Base-by-base conservation (phyloP, 2,329 filamentous ascomycete species). In the Ceratocystis alfenasii region DNA sequence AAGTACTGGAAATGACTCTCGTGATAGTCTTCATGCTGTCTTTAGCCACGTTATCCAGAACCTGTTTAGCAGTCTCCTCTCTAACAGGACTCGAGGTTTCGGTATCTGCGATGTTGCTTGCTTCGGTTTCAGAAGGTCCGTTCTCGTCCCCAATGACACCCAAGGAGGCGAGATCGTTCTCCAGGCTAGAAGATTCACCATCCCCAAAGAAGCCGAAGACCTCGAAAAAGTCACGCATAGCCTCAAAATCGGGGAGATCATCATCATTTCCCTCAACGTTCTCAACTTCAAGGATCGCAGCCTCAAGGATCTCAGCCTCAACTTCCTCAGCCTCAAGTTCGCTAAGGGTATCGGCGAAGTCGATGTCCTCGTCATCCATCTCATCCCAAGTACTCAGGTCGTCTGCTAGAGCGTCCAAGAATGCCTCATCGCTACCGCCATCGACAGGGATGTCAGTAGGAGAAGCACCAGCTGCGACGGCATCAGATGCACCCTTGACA, bases 401-500 rank as follows among this genome's bases (percentile, higher is more conserved):
- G 36, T 41, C 36, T 41, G 4, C 36, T 10, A 12, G 36, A 4
- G 36, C 36, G 3, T 41, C 36, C 36, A 41, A 12, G 36, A 41
- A 41, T 12, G 36, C 1, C 3, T 41, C 36, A 41, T 41, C 10
- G 36, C 36, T 41, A 41, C 36, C 36, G 36, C 1, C 36, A 41
- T 41, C 2, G 36, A 41, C 10, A 41, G 36, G 12, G 36, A 41
- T 41, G 3, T 1, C 36, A 41, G 36, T 41, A 15, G 36, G 36
- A 41, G 36, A 15, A 41, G 22, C 2, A 33, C 22, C 45, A 50
- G 59, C 59, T 48, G 63, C 41, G 8, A 44, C 63, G 41, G 61
- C 15, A 8, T 59, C 64, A 22, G 64, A 36, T 33, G 63, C 36
- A 30, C 46, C 63, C 48, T 53, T n/a, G n/a, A 68, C 30, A 8